These are phyloP conservation scores for Calycina marina DNA, from an alignment of 2,329 filamentous ascomycete species.

Conservation along the genomic window DNA sequence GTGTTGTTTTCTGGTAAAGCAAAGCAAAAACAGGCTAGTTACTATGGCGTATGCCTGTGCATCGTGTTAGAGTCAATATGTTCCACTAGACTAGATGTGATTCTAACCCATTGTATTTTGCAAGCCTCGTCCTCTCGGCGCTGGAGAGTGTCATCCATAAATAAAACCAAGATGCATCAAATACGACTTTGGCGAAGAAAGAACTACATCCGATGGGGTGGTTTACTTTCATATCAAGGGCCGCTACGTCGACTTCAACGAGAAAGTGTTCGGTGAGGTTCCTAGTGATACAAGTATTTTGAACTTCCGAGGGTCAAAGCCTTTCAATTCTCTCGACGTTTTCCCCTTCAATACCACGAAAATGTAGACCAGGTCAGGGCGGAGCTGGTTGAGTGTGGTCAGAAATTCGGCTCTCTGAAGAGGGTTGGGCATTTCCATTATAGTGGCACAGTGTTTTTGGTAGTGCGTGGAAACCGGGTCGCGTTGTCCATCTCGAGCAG, in stretches of 20 bases:
- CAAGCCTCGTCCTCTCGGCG: too few species aligned
- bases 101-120: too few species aligned
- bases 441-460: slow-evolving; percentile 21
- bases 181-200: too few species aligned
- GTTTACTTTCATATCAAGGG: slow-evolving; percentile 7
- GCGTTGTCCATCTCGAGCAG: slow-evolving; percentile 11
- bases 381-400: slow-evolving; percentile 17
- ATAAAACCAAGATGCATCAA: too few species aligned
- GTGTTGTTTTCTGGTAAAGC: too few species aligned
- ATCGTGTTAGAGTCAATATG: too few species aligned
- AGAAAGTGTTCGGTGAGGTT: slow-evolving; percentile 15
- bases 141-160: too few species aligned
- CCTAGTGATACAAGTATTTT: slow-evolving; percentile 10
- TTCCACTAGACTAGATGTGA: too few species aligned
- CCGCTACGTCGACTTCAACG: slow-evolving; percentile 20
- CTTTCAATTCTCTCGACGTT: slow-evolving; percentile 20
- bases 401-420: slow-evolving; percentile 18
- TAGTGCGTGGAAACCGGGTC: slow-evolving; percentile 15
- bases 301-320: slow-evolving; percentile 7
- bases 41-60: too few species aligned
- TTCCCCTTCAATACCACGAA: slow-evolving; percentile 20
- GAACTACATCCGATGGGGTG: too few species aligned
- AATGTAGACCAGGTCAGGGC: slow-evolving; percentile 10
- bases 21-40: too few species aligned
- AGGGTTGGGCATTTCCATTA: slow-evolving; percentile 19